phyloP scores from a whole-genome alignment of 768 basidiomycete genomes.

The Amanita rimosa region DNA sequence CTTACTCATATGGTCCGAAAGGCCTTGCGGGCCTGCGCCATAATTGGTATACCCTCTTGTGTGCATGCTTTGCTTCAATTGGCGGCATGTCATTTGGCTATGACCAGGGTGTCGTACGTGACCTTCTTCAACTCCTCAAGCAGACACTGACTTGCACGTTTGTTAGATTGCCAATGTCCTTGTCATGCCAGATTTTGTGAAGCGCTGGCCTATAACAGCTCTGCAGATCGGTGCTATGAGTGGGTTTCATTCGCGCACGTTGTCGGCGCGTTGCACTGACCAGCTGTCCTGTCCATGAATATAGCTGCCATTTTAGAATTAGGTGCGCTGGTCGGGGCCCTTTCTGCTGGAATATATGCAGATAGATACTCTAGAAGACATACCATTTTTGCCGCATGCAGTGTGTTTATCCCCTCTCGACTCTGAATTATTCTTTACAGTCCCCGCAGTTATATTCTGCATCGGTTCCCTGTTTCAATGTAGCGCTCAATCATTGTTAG shows the following conservation, averaged over 20 bases:
- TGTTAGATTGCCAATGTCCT: conserved; percentile 67
- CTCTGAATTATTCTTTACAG: neutral
- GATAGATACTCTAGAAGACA: conserved; percentile 57
- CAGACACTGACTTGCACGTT: neutral
- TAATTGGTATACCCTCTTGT: conserved; percentile 55
- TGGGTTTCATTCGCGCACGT: conserved; percentile 21
- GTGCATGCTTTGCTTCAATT: conserved; percentile 66
- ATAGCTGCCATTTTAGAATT: conserved; percentile 76
- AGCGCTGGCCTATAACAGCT: conserved; percentile 59
- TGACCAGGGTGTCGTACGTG: conserved; percentile 62
- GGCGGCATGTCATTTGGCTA: conserved; percentile 76
- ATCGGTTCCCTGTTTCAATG: conserved; percentile 64
- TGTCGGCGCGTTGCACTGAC: neutral
- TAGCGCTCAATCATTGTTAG: conserved; percentile 39
- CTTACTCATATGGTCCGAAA: conserved; percentile 64
- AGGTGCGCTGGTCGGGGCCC: conserved; percentile 68
- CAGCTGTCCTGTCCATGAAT: neutral
- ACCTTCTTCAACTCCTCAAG: neutral
- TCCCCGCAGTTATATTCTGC: conserved; percentile 47
- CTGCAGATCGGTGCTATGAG: conserved; percentile 73
- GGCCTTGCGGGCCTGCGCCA: conserved; percentile 52
- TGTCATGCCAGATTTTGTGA: conserved; percentile 67
- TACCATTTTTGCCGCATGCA: conserved; percentile 57
- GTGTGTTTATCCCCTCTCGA: conserved; percentile 26
- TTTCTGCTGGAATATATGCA: conserved; percentile 54